Conservation (phyloP, 805 yeast genomes). For the Candida methanosorbosa region DNA sequence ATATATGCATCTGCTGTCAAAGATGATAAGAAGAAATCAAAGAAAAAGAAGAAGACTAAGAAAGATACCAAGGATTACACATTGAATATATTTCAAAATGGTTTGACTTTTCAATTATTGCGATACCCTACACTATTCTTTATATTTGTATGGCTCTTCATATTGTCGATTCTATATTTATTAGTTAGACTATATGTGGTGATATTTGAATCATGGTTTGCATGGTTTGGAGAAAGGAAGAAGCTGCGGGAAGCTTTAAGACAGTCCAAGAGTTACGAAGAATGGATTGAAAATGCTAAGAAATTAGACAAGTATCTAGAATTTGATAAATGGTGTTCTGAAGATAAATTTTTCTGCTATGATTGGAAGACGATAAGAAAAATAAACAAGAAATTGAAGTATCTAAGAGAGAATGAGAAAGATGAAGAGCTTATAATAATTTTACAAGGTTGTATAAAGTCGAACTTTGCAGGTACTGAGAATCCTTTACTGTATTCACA, state of each 20-base stretch:
- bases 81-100: constrained; percentile 8
- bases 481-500: constrained; percentile 65
- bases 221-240: constrained; percentile 54
- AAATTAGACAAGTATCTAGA: constrained; percentile 49
- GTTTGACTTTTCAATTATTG: constrained; percentile 33
- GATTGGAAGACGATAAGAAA: constrained; percentile 53
- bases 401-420: constrained; percentile 21
- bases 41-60: constrained; percentile 1
- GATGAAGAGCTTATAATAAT: constrained; percentile 42
- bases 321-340: constrained; percentile 54
- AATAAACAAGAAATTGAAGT: constrained; percentile 33
- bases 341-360: constrained; percentile 56
- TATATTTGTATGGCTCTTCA: constrained; percentile 43
- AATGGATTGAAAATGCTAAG: constrained; percentile 55
- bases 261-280: constrained; percentile 40
- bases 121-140: constrained; percentile 58
- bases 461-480: constrained; percentile 74
- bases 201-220: constrained; percentile 46
- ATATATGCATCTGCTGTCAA: constrained; percentile 19
- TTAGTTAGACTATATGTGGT: constrained; percentile 53
- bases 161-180: constrained; percentile 42
- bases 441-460: constrained; percentile 58
- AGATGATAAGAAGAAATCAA: constrained; percentile 6
- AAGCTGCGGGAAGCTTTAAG: constrained; percentile 41
- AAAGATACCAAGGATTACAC: too few species aligned